A percentile compares a stretch with the other conserved stretches of the same genome.
These are phyloP conservation scores for Tricholoma saponaceum DNA, from an alignment of 768 basidiomycete genomes.

Conservation along the genomic window DNA sequence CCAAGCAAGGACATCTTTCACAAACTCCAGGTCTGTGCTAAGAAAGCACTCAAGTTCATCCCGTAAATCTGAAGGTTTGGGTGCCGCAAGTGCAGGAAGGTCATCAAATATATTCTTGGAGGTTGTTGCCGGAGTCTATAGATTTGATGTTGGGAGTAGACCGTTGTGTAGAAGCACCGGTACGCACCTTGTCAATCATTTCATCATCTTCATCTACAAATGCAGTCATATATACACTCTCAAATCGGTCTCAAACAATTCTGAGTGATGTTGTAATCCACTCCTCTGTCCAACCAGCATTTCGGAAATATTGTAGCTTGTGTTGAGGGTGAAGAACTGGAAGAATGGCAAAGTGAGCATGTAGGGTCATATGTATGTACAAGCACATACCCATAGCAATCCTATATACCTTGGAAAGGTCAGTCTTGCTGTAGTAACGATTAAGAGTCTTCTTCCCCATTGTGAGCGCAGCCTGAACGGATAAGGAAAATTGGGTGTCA, in stretches of 20 bases:
- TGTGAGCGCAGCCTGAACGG: constrained; percentile 17
- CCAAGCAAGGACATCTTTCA: constrained; percentile 15
- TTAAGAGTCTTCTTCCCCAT: constrained; percentile 21
- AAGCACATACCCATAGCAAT: constrained; percentile 26
- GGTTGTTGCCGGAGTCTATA: background rate
- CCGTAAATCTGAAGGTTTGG: constrained; percentile 7
- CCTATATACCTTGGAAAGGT: constrained; percentile 20
- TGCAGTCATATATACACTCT: background rate
- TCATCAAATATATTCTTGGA: too few species aligned
- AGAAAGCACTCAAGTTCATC: constrained; percentile 28
- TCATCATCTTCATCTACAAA: background rate
- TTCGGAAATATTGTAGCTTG: constrained; percentile 31
- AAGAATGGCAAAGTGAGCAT: background rate
- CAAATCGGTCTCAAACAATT: constrained; percentile 17
- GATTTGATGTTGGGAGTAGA: background rate
- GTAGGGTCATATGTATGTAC: background rate
- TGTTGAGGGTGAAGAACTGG: constrained; percentile 31
- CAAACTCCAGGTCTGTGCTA: constrained; percentile 19
- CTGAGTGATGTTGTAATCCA: constrained; percentile 25
- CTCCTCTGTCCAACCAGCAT: constrained; percentile 19
- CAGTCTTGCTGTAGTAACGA: too few species aligned
- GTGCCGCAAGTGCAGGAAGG: background rate
- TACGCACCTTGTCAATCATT: background rate
- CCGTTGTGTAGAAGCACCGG: background rate
- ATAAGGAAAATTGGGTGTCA: background rate